Evolutionary conservation across 2,329 filamentous ascomycete species (phyloP).

Genomic region (Claviceps capensis): DNA sequence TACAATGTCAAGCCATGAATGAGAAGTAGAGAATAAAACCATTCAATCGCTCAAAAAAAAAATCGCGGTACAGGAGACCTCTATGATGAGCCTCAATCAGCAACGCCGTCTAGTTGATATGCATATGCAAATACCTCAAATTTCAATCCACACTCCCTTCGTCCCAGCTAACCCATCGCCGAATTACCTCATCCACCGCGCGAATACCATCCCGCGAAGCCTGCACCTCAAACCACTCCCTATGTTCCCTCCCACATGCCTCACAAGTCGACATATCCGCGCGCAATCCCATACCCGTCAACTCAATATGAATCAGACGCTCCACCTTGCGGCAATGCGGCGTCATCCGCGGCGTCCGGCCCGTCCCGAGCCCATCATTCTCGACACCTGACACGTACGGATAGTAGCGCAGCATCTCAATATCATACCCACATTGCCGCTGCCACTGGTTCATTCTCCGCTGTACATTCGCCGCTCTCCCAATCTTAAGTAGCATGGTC

Average conservation of each 20-base stretch:
- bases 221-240: conserved; percentile 91
- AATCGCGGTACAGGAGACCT: not conserved
- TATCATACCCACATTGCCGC: conserved; percentile 78
- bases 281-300: conserved; percentile 48
- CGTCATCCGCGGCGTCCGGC: conserved; percentile 48
- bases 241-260: conserved; percentile 71
- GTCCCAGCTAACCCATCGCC: conserved; percentile 78
- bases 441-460: conserved; percentile 86
- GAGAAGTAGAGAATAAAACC: too few species aligned
- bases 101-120: not conserved
- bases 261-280: conserved; percentile 47
- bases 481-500: conserved; percentile 57
- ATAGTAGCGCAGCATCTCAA: conserved; percentile 83
- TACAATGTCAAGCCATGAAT: too few species aligned
- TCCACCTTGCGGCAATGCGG: conserved; percentile 82
- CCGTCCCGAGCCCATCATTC: conserved; percentile 12
- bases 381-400: conserved; percentile 51
- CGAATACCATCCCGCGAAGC: conserved; percentile 57
- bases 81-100: not conserved
- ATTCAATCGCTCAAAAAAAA: not conserved
- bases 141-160: conserved; percentile 26
- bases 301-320: conserved; percentile 77
- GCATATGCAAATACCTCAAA: not conserved
- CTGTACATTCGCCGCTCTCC: conserved; percentile 68
- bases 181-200: conserved; percentile 54